Base-by-base conservation (phyloP, 2,329 filamentous ascomycete genomes). In the Exophiala sp. region DNA sequence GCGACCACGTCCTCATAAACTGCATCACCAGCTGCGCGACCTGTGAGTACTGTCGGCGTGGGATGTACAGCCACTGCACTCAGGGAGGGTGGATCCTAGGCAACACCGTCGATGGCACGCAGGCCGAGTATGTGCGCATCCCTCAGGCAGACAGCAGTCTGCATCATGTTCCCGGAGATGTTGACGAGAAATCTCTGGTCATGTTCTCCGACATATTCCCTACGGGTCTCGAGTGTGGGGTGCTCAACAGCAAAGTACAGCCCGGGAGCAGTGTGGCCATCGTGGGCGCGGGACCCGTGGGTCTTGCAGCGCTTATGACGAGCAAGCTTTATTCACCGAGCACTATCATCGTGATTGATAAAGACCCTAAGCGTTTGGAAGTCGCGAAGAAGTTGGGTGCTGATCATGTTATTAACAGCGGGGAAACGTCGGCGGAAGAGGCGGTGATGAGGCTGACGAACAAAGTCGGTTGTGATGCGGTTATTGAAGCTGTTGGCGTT, bases 401-500 rank as follows among this genome's bases (percentile, higher is more conserved):
- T 0, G 69, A 73, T 47, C 67, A 74, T 20, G 71, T 70, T 0
- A 66, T 80, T 16, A 70, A 77, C 58, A 71, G 73, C 14, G 62
- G 60, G 2, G 55, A 68, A 4, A 61, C 63, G 0, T 68, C 73
- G n/a, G 67, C 71, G 0, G 66, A 71, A 3, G 67, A 72, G 8
- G 59, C 62, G 2, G 68, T 81, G 2, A 70, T 70, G 60, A 65
- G 65, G 0, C 57, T 80, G 47, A 81, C 78, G 0, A 73, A 74
- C n/a, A 75, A 73, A 1, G 70, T 75, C 48, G 80, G 80, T 0
- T 82, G 78, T 58, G 80, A 84, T 54, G 71, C 77, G 0, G 80
- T 84, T 1, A 80, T 83, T 46, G 81, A 83, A 64, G 79, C 78
- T 0, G 81, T 83, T 1, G 80, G 80, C 1, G 69, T 79, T 7